These are phyloP conservation scores for Agrocybe pediades DNA, from an alignment of 768 basidiomycete genomes.

Conservation along the genomic window DNA sequence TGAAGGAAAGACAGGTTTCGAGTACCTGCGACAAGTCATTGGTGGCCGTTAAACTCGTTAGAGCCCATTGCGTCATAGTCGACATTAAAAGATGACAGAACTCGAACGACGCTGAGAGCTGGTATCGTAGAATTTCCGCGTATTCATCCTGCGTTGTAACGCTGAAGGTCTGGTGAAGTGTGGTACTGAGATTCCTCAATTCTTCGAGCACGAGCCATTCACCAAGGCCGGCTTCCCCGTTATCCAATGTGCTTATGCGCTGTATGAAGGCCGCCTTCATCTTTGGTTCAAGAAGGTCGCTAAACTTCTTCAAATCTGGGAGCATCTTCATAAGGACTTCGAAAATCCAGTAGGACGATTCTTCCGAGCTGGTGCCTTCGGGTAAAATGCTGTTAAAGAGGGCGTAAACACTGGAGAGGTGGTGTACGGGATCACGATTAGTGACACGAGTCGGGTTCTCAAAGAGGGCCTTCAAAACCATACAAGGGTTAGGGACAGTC, in stretches of 20 bases:
- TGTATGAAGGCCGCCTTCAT: conserved; percentile 54
- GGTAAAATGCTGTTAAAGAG: conserved; percentile 65
- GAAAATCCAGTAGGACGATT: conserved; percentile 49
- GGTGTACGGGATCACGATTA: conserved; percentile 57
- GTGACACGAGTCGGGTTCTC: conserved; percentile 40
- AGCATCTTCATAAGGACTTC: conserved; percentile 60
- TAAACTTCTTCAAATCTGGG: conserved; percentile 55
- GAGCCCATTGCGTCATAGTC: conserved; percentile 44
- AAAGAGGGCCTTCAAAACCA: conserved; percentile 60
- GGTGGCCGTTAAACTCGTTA: conserved; percentile 39
- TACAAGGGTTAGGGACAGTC: conserved; percentile 42
- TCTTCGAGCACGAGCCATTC: conserved; percentile 75
- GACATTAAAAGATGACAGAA: conserved; percentile 47
- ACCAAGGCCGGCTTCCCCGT: conserved; percentile 55
- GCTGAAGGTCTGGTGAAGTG: conserved; percentile 28
- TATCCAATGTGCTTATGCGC: conserved; percentile 59
- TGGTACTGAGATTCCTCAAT: conserved; percentile 47
- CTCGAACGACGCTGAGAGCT: conserved; percentile 49
- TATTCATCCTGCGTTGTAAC: conserved; percentile 28
- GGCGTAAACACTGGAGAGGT: conserved; percentile 53
- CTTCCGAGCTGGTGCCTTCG: conserved; percentile 25
- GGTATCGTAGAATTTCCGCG: conserved; percentile 44
- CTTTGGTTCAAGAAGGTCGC: conserved; percentile 56
- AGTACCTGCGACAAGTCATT: conserved; percentile 45
- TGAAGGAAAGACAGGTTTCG: conserved; percentile 38